phyloP scores from a whole-genome alignment of 2,329 filamentous ascomycete species.

The Diaporthe australafricana region DNA sequence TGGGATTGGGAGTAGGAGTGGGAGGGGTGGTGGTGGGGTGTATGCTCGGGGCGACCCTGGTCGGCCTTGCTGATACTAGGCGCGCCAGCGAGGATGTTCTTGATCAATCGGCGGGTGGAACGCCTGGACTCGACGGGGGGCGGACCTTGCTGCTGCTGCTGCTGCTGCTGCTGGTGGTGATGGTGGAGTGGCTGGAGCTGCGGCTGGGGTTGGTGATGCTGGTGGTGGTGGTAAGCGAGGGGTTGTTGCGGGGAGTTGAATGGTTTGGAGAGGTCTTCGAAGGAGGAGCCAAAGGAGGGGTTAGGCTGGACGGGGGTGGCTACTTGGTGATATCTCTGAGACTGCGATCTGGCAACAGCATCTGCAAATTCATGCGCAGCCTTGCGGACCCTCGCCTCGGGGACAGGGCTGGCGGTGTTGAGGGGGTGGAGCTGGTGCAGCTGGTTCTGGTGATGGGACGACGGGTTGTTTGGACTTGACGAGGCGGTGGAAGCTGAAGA shows the following conservation, averaged over 20 bases:
- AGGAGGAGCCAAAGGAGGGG: slow-evolving; percentile 37
- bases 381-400: slow-evolving; percentile 51
- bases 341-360: slow-evolving; percentile 63
- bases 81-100: slow-evolving; percentile 62
- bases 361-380: slow-evolving; percentile 57
- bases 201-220: slow-evolving; percentile 39
- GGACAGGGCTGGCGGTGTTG: slow-evolving; percentile 41
- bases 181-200: slow-evolving; percentile 38
- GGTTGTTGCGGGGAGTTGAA: slow-evolving; percentile 22
- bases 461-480: slow-evolving; percentile 24
- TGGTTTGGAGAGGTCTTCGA: slow-evolving; percentile 32
- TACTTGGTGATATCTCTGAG: slow-evolving; percentile 57
- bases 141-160: slow-evolving; percentile 43
- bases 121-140: slow-evolving; percentile 55
- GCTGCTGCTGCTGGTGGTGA: slow-evolving; percentile 46
- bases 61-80: slow-evolving; percentile 43
- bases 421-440: slow-evolving; percentile 39
- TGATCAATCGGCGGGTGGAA: slow-evolving; percentile 65
- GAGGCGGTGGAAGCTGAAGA: slow-evolving; percentile 37
- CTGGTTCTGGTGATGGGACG: slow-evolving; percentile 29
- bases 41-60: slow-evolving; percentile 42
- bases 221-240: slow-evolving; percentile 33
- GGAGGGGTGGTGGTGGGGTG: slow-evolving; percentile 41
- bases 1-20: slow-evolving; percentile 40
- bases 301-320: slow-evolving; percentile 38